A percentile compares a stretch with the other conserved stretches of the same genome.
These are phyloP conservation scores for Blastomyces gilchristii DNA, from an alignment of 2,329 filamentous ascomycete species.

Conservation along the genomic window DNA sequence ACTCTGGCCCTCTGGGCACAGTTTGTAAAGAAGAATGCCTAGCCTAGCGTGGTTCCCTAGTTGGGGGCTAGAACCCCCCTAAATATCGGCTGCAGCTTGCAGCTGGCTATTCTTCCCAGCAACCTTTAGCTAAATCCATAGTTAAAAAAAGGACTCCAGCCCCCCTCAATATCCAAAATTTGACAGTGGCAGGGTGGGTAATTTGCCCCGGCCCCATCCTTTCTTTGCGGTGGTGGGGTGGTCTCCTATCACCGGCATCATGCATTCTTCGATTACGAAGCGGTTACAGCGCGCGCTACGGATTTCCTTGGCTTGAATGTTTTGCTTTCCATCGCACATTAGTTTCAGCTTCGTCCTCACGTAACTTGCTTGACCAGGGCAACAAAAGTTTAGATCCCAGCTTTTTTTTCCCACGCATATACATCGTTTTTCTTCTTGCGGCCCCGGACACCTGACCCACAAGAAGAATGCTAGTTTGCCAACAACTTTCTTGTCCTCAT, in stretches of 20 bases:
- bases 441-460: background rate
- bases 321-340: background rate
- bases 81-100: background rate
- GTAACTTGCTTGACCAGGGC: too few species aligned
- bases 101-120: background rate
- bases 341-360: too few species aligned
- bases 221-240: background rate
- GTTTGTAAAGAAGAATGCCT: too few species aligned
- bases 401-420: too few species aligned
- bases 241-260: background rate
- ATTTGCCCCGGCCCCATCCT: background rate
- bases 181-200: background rate
- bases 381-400: too few species aligned
- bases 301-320: background rate
- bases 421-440: background rate
- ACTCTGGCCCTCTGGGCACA: too few species aligned
- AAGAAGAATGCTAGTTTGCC: background rate
- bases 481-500: background rate
- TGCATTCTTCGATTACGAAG: background rate
- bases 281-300: background rate
- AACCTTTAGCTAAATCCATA: slow-evolving; percentile 1
- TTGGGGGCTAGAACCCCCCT: background rate
- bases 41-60: background rate
- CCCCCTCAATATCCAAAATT: background rate
- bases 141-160: background rate